Percentiles rank a stretch among this genome's conserved stretches.
Conservation (phyloP, 2,329 filamentous ascomycete species). For the Aplosporella prunicola region DNA sequence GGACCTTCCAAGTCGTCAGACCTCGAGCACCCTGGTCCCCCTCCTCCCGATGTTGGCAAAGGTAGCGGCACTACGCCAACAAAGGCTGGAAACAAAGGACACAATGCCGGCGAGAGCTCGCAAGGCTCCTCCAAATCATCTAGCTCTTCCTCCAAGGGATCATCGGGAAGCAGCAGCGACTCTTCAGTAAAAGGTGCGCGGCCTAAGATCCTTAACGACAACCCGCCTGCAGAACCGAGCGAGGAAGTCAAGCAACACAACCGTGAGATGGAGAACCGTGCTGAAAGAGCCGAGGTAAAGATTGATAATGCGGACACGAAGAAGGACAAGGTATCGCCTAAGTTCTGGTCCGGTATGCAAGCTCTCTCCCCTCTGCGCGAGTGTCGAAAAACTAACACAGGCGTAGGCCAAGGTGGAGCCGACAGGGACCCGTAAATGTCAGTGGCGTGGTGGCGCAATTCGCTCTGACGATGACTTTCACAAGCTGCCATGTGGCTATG, state of each 20-base stretch:
- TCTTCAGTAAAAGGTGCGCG: constrained; percentile 27
- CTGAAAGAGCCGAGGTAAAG: constrained; percentile 33
- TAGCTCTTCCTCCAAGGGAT: constrained; percentile 1
- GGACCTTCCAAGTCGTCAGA: constrained; percentile 28
- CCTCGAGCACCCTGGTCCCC: constrained; percentile 37
- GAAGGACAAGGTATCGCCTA: constrained; percentile 32
- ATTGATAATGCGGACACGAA: constrained; percentile 26
- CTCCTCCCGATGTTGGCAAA: constrained; percentile 33
- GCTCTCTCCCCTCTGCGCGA: too few species aligned
- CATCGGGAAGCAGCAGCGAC: constrained; percentile 15
- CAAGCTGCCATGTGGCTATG: too few species aligned
- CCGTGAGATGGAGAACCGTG: constrained; percentile 32
- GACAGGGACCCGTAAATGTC: constrained; percentile 17
- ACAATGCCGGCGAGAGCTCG: constrained; percentile 13
- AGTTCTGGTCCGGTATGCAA: constrained; percentile 32
- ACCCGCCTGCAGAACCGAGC: constrained; percentile 22
- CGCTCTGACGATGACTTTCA: neutral
- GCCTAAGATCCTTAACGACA: constrained; percentile 35
- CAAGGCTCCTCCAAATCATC: neutral
- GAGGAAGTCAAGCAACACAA: constrained; percentile 35
- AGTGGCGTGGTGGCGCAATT: neutral
- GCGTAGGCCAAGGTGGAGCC: constrained; percentile 20
- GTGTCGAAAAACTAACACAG: too few species aligned
- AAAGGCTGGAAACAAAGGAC: constrained; percentile 21
- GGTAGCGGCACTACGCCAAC: constrained; percentile 21